Percentiles rank a stretch among this genome's conserved stretches.
Conservation (phyloP, 1,284 basidiomycete genomes). For the Trichosporon sp. region DNA sequence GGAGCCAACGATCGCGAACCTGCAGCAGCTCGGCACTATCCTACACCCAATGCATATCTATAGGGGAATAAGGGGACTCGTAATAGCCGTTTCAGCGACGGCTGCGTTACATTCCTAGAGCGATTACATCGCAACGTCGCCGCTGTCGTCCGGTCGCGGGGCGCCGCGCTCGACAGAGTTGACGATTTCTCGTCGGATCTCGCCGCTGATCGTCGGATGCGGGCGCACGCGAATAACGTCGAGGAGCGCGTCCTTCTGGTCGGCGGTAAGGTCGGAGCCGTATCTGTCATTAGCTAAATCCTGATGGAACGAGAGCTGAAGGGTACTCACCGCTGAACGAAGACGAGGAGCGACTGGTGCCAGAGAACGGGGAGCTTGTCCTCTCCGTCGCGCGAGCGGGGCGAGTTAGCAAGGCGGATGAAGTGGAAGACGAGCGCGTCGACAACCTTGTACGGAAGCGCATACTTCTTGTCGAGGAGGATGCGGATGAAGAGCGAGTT, state of each 20-base stretch:
- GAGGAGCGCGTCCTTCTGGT: conserved; percentile 96
- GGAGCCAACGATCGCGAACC: not conserved
- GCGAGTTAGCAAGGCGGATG: conserved; percentile 88
- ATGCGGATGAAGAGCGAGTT: conserved; percentile 97
- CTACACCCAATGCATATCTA: conserved; percentile 20
- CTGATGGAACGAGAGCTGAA: not conserved
- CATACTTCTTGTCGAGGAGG: conserved; percentile 96
- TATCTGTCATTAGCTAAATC: conserved; percentile 64
- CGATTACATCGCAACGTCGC: conserved; percentile 51
- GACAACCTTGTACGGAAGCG: conserved; percentile 96
- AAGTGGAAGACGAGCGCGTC: conserved; percentile 98
- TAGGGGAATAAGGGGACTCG: not conserved
- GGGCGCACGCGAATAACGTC: conserved; percentile 86
- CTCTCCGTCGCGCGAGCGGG: conserved; percentile 66
- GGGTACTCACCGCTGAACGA: conserved; percentile 75
- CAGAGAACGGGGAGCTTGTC: conserved; percentile 87
- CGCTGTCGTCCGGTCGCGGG: conserved; percentile 50
- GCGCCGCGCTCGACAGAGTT: conserved; percentile 60
- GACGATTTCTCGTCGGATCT: conserved; percentile 80
- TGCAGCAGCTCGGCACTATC: not conserved
- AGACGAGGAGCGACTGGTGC: conserved; percentile 96
- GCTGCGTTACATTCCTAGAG: not conserved
- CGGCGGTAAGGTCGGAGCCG: conserved; percentile 91
- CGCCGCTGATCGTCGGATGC: conserved; percentile 85
- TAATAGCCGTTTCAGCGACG: not conserved